Base-by-base conservation (phyloP, 257 asterid genomes). In the Osmanthus fragrans region DNA sequence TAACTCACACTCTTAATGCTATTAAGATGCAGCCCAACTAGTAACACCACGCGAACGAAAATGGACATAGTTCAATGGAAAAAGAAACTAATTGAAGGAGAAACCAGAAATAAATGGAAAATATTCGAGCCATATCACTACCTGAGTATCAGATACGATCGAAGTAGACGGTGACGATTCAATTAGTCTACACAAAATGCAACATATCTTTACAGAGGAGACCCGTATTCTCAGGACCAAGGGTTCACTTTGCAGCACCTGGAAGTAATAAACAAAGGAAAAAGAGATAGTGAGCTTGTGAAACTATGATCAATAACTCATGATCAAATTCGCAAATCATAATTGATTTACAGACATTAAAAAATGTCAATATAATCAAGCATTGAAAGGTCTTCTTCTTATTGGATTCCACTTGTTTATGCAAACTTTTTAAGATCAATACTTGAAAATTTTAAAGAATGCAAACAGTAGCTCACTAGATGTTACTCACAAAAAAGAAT, bases 221-320 rank as follows among this genome's bases (percentile, higher is more conserved):
- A 72, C 87, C 81, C 90, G 94, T 75, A 96, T 88, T 82, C 84
- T 90, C 78, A 83, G 82, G 82, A 93, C 40, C 85, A 89, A 77
- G 27, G 87, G 91, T 84, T 88, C 88, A 78, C 92, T 93, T 80
- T 77, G 90, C 75, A 93, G 82, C 72, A 91, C 91, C 98, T 93
- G 89, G 72, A 60, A 76, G n/a, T 67, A 76, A 19, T 56, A 58
- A 79, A 0, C 64, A 65, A 54, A 74, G 33, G 69, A 58, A 74
- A 51, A 56, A 40, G 1, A 34, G 72, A 11, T 29, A 15, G 34
- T 68, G 47, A 78, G 79, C 25, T 54, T 23, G 51, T 40, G 67
- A 74, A 73, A 74, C 54, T 12, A 60, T 3, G 51, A 42, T 42
- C 18, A 11, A 3, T 42, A 11, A 12, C 51, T 3, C 12, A 1